phyloP scores from a whole-genome alignment of 2,329 filamentous ascomycete species.

The Leptodontidium sp. region DNA sequence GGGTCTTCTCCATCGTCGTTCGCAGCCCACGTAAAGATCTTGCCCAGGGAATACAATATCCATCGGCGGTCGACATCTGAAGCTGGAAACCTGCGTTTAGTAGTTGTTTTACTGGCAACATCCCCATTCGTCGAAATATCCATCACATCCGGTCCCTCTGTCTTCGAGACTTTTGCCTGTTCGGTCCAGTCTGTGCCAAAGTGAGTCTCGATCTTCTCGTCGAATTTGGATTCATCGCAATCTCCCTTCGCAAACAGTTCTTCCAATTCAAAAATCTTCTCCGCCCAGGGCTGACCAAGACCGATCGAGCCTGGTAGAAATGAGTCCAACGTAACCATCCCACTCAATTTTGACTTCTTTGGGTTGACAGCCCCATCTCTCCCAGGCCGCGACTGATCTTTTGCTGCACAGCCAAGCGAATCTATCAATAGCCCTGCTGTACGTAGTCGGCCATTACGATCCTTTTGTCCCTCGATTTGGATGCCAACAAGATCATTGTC shows the following conservation, averaged over 20 bases:
- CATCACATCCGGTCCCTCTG: constrained; percentile 14
- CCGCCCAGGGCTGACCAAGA: constrained; percentile 31
- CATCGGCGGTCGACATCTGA: constrained; percentile 69
- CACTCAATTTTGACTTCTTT: constrained; percentile 21
- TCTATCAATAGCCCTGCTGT: constrained; percentile 73
- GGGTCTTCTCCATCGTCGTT: constrained; percentile 26
- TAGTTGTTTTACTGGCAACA: constrained; percentile 34
- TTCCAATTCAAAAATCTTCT: constrained; percentile 45
- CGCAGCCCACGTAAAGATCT: constrained; percentile 52
- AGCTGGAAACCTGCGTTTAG: constrained; percentile 54
- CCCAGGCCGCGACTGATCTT: constrained; percentile 45
- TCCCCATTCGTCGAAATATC: constrained; percentile 29
- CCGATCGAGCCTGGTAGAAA: constrained; percentile 42
- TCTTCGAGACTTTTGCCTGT: constrained; percentile 2
- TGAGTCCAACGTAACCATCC: constrained; percentile 34
- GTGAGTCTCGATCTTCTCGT: constrained; percentile 49
- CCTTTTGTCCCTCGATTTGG: constrained; percentile 70
- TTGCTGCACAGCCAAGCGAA: constrained; percentile 72
- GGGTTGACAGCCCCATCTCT: not conserved
- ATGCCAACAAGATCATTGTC: constrained; percentile 71
- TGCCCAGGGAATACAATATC: constrained; percentile 62
- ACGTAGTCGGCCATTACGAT: constrained; percentile 62
- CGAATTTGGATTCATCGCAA: constrained; percentile 49
- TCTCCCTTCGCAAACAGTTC: constrained; percentile 48
- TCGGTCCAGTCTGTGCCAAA: constrained; percentile 44